Evolutionary conservation across 148 eudicot genomes (phyloP).

Genomic region (Silene uniflora): DNA sequence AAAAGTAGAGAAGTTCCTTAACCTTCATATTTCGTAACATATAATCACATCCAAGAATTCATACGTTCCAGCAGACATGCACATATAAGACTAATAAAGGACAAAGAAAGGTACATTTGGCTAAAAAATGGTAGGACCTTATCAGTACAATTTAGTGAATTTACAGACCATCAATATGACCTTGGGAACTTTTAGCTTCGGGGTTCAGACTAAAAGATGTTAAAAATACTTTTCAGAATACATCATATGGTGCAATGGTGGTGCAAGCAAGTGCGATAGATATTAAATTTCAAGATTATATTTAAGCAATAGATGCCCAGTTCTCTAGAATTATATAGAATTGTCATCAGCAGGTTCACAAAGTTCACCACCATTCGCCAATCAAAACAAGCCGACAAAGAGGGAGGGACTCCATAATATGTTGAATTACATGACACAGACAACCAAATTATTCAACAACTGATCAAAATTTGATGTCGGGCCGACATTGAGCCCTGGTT

Average conservation of each 20-base stretch:
- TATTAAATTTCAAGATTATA: not conserved
- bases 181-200: not conserved
- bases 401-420: not conserved
- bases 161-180: not conserved
- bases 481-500: not conserved
- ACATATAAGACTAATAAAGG: not conserved
- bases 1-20: conserved; percentile 4
- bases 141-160: not conserved
- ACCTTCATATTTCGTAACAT: not conserved
- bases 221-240: not conserved
- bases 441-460: not conserved
- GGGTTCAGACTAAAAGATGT: not conserved
- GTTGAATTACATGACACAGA: not conserved
- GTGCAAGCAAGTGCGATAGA: not conserved
- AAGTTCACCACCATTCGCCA: not conserved
- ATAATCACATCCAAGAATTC: not conserved
- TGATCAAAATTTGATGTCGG: not conserved
- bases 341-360: not conserved
- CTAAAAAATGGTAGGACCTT: not conserved
- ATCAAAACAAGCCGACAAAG: not conserved
- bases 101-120: not conserved
- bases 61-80: not conserved
- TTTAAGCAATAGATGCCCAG: not conserved
- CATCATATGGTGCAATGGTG: not conserved
- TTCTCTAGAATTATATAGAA: not conserved